Conservation (phyloP, 2,329 filamentous ascomycete genomes). For the Botryosphaeria dothidea region DNA sequence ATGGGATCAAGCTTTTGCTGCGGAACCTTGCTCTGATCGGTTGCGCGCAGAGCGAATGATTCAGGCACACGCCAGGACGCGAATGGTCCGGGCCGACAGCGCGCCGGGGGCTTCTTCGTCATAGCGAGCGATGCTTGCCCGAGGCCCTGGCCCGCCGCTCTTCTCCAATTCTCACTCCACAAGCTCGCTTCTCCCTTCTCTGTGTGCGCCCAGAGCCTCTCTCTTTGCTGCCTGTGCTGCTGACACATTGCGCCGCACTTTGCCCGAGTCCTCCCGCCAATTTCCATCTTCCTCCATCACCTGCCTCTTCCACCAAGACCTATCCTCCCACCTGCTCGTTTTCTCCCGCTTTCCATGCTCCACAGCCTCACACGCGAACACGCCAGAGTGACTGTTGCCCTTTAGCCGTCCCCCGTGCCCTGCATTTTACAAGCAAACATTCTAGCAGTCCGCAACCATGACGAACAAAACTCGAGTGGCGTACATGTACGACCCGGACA, state of each 20-base stretch:
- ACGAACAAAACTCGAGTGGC: constrained; percentile 17
- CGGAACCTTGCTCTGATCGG: constrained; percentile 13
- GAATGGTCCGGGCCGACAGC: constrained; percentile 12
- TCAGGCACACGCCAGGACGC: background rate
- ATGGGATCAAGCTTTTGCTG: background rate
- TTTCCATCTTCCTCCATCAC: background rate
- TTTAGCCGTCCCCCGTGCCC: background rate
- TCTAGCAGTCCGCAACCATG: constrained; percentile 3
- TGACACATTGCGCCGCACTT: constrained; percentile 14
- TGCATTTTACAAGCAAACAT: background rate
- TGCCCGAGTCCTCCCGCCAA: constrained; percentile 1
- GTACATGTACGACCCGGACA: constrained; percentile 73
- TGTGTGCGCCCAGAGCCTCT: background rate
- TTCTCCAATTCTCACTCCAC: constrained; percentile 4
- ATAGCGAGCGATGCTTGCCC: constrained; percentile 5
- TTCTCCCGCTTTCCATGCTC: background rate
- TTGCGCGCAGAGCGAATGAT: background rate
- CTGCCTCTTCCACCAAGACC: background rate
- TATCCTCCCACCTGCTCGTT: background rate
- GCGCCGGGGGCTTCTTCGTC: constrained; percentile 6
- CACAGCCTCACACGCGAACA: background rate
- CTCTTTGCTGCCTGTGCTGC: background rate
- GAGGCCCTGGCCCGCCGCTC: background rate
- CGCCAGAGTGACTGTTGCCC: background rate
- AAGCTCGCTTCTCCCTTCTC: constrained; percentile 11